Evolutionary conservation across 257 asterid genomes (phyloP), one percentile per base, ranked within the genome.

Genomic region (Fraxinus excelsior): DNA sequence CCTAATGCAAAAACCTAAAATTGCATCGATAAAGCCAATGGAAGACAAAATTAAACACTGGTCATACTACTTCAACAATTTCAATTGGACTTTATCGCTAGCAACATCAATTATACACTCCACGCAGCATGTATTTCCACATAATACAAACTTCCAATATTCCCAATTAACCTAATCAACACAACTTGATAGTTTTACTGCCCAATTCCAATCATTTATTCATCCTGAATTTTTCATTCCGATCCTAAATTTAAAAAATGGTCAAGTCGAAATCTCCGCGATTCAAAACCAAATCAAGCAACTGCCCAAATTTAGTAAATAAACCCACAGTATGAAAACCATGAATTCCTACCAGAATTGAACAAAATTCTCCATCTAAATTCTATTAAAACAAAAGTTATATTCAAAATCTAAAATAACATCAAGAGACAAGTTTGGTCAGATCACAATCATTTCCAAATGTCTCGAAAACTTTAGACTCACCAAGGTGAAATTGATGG

Each of bases 401-500:
- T 69, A 35, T 25, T 46, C 31, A 73, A 19, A 40, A 67, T 35
- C 40, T 71, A 11, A 60, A 51, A 68, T 5, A 29, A 3, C 67
- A 71, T n/a, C 56, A 2, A 51, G 32, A 38, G 29, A 62, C 8
- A 60, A 75, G 83, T 1, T 21, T 14, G 46, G 8, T 46, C 42
- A 75, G 85, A 83, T 80, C 82, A 23, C 16, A 32, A 72, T 12
- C 23, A 23, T 23, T 10, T 32, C 73, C 21, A 0, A 76, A 81
- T 3, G 21, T 76, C 79, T 40, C 70, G 60, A 68, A 68, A 73
- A 78, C 53, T 14, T 56, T 2, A 7, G 26, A 86, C 94, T 86
- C 74, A 94, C 98, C 98, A 11, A 94, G 97, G 78, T 94, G 98
- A 82, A 94, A 94, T 88, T 86, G 90, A 84, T 94, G 98, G 64